phyloP scores from a whole-genome alignment of 176 grass and related monocot genomes.

The Carex scoparia region DNA sequence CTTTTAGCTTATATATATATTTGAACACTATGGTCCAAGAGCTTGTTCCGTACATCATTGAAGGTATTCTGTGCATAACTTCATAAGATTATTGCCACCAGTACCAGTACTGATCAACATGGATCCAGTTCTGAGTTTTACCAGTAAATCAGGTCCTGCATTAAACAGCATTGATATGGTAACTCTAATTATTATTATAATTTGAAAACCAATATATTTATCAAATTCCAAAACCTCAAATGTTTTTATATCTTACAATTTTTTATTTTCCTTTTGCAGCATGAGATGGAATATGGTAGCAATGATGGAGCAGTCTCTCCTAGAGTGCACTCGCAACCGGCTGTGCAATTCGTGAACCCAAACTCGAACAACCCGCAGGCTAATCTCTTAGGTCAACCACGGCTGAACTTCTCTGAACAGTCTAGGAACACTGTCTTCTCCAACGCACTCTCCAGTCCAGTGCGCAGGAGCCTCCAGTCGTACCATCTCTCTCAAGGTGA shows the following conservation, averaged over 20 bases:
- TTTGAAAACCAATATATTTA: neutral
- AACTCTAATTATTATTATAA: neutral
- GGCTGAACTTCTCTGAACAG: conserved; percentile 44
- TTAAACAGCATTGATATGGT: neutral
- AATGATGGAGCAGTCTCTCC: conserved; percentile 55
- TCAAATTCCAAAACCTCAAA: conserved; percentile 11
- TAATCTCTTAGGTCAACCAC: conserved; percentile 31
- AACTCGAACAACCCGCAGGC: conserved; percentile 32
- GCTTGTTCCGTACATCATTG: neutral
- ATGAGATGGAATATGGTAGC: conserved; percentile 76
- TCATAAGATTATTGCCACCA: neutral
- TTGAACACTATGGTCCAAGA: neutral
- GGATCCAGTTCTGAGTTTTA: neutral
- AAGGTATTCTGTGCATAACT: neutral
- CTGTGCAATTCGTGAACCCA: conserved; percentile 42
- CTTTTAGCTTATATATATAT: neutral
- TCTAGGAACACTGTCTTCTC: conserved; percentile 70
- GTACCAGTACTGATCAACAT: neutral
- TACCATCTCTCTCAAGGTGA: conserved; percentile 53
- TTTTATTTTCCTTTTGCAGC: conserved; percentile 35
- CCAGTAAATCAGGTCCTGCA: neutral
- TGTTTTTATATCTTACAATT: conserved; percentile 6
- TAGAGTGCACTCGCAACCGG: conserved; percentile 38
- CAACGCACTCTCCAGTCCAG: conserved; percentile 61
- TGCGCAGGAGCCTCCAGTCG: conserved; percentile 53